Conservation (phyloP, 176 grass and related monocot genomes). For the Triticum dicoccoides region DNA sequence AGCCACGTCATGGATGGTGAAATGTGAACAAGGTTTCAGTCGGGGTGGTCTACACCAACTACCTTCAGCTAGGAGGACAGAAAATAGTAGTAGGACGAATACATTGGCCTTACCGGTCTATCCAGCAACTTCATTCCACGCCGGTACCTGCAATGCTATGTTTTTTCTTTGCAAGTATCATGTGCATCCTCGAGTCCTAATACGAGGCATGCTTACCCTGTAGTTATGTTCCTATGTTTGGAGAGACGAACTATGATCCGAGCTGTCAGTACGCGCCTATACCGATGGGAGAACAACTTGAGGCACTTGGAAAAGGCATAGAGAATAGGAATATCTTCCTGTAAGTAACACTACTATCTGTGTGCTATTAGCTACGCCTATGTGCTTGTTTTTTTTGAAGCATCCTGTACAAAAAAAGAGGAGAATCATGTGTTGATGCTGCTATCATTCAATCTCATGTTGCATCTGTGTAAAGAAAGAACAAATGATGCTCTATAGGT, state of each 20-base stretch:
- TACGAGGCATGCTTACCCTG: not conserved
- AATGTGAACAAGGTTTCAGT: too few species aligned
- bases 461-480: too few species aligned
- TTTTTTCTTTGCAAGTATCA: not conserved
- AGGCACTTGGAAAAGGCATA: slow-evolving; percentile 73
- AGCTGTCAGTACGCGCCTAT: slow-evolving; percentile 59
- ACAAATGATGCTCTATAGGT: too few species aligned
- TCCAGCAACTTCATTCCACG: not conserved
- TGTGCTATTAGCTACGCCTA: too few species aligned
- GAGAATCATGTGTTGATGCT: too few species aligned
- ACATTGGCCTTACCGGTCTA: slow-evolving; percentile 93
- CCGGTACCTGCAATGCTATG: not conserved
- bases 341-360: too few species aligned
- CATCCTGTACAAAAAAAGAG: too few species aligned
- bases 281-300: slow-evolving; percentile 68
- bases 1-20: too few species aligned
- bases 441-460: too few species aligned
- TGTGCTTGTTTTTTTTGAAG: too few species aligned
- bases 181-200: not conserved
- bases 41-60: too few species aligned
- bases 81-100: slow-evolving; percentile 18
- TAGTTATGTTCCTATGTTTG: slow-evolving; percentile 97
- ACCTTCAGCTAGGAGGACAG: too few species aligned
- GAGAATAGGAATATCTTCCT: not conserved
- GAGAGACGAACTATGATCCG: slow-evolving; percentile 69